These are phyloP conservation scores for Paraphoma sp. DNA, from an alignment of 2,329 filamentous ascomycete genomes.

Conservation along the genomic window DNA sequence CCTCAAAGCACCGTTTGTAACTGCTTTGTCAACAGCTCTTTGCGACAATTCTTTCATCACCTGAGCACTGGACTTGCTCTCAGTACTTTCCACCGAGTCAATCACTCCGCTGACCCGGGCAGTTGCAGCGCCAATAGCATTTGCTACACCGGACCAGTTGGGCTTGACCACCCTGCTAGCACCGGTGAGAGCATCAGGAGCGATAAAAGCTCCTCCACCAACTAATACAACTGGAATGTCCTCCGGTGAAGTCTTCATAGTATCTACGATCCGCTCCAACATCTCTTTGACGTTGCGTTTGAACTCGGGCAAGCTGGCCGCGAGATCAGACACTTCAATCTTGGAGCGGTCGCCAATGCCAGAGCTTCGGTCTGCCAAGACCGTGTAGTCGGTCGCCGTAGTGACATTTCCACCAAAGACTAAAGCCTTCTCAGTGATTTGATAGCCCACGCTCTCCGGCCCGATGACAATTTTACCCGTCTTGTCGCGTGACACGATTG, in stretches of 20 bases:
- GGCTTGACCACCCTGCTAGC: conserved; percentile 61
- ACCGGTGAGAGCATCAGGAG: conserved; percentile 56
- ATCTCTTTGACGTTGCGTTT: conserved; percentile 52
- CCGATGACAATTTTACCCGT: conserved; percentile 54
- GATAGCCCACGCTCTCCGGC: conserved; percentile 63
- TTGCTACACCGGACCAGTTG: conserved; percentile 62
- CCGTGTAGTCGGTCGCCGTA: conserved; percentile 55
- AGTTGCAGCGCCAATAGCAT: conserved; percentile 67
- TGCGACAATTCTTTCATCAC: background rate
- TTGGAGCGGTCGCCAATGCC: conserved; percentile 26
- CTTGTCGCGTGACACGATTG: conserved; percentile 31
- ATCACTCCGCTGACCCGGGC: conserved; percentile 62
- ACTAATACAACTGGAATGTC: conserved; percentile 62
- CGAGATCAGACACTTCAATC: background rate
- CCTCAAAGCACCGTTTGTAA: background rate
- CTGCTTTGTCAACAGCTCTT: conserved; percentile 3
- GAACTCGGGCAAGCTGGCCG: background rate
- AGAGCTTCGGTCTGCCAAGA: conserved; percentile 33
- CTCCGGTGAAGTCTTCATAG: conserved; percentile 63
- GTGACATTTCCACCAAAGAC: conserved; percentile 62
- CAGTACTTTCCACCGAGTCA: conserved; percentile 55
- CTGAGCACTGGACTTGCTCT: conserved; percentile 38
- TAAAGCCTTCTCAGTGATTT: conserved; percentile 55
- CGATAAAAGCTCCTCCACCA: conserved; percentile 63
- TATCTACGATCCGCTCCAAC: conserved; percentile 61